Evolutionary conservation across 306 rosid genomes (phyloP).

Genomic region (Pterocarpus santalinus): DNA sequence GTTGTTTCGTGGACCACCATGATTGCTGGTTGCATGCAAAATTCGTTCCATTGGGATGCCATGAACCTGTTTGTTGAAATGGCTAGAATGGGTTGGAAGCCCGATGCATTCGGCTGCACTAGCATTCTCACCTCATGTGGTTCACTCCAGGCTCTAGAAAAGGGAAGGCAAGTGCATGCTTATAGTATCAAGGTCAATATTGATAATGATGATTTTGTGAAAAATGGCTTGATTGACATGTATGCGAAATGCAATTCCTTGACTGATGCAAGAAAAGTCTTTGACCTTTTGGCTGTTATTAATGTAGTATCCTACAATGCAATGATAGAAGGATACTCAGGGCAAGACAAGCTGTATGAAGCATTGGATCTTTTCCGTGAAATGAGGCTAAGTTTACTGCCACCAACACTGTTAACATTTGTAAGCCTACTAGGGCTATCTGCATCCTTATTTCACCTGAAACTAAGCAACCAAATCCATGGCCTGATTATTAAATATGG

Average conservation of each 20-base stretch:
- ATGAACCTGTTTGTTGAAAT: conserved; percentile 69
- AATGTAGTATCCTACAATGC: conserved; percentile 87
- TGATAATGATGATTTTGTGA: conserved; percentile 73
- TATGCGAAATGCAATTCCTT: conserved; percentile 83
- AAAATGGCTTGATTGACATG: conserved; percentile 90
- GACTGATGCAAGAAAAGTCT: conserved; percentile 74
- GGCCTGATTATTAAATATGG: conserved; percentile 74
- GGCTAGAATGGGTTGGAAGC: conserved; percentile 67
- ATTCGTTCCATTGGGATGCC: conserved; percentile 75
- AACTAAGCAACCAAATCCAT: conserved; percentile 83
- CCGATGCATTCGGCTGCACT: conserved; percentile 82
- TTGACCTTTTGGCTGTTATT: conserved; percentile 59
- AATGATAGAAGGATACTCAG: conserved; percentile 91
- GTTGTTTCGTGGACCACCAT: conserved; percentile 89
- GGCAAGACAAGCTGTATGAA: conserved; percentile 65
- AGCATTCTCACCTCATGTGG: conserved; percentile 91
- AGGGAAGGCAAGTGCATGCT: conserved; percentile 85
- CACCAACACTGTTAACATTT: conserved; percentile 75
- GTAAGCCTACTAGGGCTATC: conserved; percentile 88
- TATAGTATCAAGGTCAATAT: conserved; percentile 71
- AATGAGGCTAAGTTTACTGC: conserved; percentile 67
- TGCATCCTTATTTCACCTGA: conserved; percentile 62
- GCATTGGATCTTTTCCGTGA: conserved; percentile 69
- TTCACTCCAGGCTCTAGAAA: conserved; percentile 64
- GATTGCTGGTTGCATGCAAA: conserved; percentile 95